Conservation (phyloP, 139 green algal species). For the Ulvella scutata region DNA sequence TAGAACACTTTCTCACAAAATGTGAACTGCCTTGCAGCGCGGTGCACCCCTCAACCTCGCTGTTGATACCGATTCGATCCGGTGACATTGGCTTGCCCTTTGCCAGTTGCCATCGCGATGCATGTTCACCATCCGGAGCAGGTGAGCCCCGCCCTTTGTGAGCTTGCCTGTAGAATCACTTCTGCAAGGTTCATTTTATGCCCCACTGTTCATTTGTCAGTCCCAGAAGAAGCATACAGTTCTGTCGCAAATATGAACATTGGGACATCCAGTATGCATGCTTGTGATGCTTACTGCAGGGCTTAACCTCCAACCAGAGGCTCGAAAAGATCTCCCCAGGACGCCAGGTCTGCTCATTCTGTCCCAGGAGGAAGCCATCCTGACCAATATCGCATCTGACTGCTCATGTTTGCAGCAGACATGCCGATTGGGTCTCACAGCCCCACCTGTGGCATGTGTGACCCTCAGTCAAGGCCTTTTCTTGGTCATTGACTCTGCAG, state of each 20-base stretch:
- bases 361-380: background rate
- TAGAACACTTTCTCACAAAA: background rate
- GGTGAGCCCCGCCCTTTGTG: background rate
- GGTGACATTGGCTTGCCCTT: background rate
- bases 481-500: background rate
- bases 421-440: background rate
- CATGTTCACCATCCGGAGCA: background rate
- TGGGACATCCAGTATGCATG: no score
- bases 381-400: background rate
- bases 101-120: background rate
- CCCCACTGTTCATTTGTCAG: no score
- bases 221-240: no score
- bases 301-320: no score
- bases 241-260: no score
- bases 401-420: background rate
- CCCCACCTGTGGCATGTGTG: background rate
- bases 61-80: background rate
- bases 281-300: no score
- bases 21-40: background rate
- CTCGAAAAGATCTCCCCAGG: background rate
- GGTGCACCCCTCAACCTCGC: background rate
- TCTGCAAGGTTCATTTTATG: no score
- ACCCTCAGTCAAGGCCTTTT: background rate
- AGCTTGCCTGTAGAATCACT: no score
- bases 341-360: background rate